Conservation (phyloP, 208 protist species). For the Paratrypanosoma confusum region DNA sequence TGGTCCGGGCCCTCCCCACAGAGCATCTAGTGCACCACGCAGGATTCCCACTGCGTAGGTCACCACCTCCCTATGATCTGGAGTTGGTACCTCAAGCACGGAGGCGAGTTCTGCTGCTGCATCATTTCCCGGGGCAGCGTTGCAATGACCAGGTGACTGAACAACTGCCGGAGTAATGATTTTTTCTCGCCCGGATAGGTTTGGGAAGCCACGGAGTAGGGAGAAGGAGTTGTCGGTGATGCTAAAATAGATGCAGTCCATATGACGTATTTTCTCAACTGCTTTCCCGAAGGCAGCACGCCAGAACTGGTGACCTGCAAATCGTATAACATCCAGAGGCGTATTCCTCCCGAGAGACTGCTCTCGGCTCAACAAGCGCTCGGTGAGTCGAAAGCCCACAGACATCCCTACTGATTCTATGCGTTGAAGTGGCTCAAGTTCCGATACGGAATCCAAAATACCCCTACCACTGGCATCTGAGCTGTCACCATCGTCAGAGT, state of each 20-base stretch:
- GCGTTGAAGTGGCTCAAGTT: constrained; percentile 26
- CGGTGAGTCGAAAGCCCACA: constrained; percentile 48
- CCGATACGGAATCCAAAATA: constrained; percentile 11
- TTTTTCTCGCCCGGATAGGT: constrained; percentile 14
- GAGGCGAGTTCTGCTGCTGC: neutral
- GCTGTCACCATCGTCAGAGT: constrained; percentile 8
- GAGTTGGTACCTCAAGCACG: constrained; percentile 6
- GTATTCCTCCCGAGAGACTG: constrained; percentile 31
- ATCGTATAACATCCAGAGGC: constrained; percentile 49
- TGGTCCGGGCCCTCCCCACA: neutral
- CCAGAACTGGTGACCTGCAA: constrained; percentile 61
- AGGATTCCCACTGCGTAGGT: constrained; percentile 46
- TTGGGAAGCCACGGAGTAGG: constrained; percentile 56
- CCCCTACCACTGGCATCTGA: constrained; percentile 8
- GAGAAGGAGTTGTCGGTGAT: constrained; percentile 44
- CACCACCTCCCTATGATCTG: constrained; percentile 38
- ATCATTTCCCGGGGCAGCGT: constrained; percentile 1
- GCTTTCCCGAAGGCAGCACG: constrained; percentile 60
- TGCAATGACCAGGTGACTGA: constrained; percentile 9
- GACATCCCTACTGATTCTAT: constrained; percentile 23
- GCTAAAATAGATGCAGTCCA: constrained; percentile 52
- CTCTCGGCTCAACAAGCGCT: constrained; percentile 67
- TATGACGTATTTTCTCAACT: constrained; percentile 50
- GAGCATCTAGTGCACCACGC: constrained; percentile 4
- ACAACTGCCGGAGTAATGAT: constrained; percentile 22